Base-by-base conservation (phyloP, 2,329 filamentous ascomycete genomes). In the Leptographium procerum region DNA sequence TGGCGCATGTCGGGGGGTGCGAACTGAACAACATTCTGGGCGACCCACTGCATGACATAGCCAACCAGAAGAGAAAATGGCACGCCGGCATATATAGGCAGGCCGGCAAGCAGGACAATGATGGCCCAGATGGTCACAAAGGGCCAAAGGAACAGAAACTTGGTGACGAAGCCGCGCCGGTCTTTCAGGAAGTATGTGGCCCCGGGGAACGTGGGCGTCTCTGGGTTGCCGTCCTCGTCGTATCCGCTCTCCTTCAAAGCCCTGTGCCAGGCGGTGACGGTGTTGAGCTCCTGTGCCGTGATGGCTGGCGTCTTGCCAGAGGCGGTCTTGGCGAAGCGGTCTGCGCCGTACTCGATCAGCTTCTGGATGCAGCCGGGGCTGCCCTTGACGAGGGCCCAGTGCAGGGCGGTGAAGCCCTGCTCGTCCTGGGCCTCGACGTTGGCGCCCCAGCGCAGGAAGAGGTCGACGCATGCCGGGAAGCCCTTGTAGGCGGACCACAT, bases 401-500 rank as follows among this genome's bases (percentile, higher is more conserved):
- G 94, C 64, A 99, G 75, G 4, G 94, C 91, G 0, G 92, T 96
- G 70, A 97, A 94, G 31, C 92, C 92, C 65, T 91, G 88, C 69
- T 96, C 91, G 67, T 99, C 94, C 33, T 81, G 84, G 36, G 89
- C 87, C 71, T 95, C 90, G 10, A 96, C 90, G 69, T 91, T 94
- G 43, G 94, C 94, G 57, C 94, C 95, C 91, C 94, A 99, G 65
- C 91, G 85, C 60, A 99, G 75, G 64, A 96, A 92, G 50, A 97
- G 72, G 69, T 97, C 94, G 53, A 97, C 92, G 66, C 90, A 95
- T 52, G 87, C 85, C 0, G 92, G 89, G 69, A 87, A 96, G 40
- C 95, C 94, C 73, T 99, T 99, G 76, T 99, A 99, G 19, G 92
- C 92, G 22, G 94, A 90, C 94, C 94, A 99, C 94, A 99, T 99